These are phyloP conservation scores for Hippophae rhamnoides DNA, from an alignment of 306 rosid species.

Conservation along the genomic window DNA sequence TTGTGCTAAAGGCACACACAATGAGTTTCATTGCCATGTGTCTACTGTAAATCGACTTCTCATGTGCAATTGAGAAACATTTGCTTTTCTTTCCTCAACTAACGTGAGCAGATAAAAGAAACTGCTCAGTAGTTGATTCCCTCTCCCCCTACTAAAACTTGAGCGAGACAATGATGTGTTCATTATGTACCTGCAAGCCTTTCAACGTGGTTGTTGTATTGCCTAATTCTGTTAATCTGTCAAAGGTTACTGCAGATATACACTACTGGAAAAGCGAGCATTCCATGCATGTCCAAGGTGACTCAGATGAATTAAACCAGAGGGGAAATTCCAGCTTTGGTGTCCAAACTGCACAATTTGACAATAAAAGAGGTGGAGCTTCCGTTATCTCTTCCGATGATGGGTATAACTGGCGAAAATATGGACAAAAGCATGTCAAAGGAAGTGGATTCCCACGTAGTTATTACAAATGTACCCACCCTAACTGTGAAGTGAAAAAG, in stretches of 20 bases:
- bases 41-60: constrained; percentile 12
- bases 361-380: constrained; percentile 43
- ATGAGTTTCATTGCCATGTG: constrained; percentile 11
- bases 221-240: constrained; percentile 35
- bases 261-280: constrained; percentile 37
- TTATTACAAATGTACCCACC: constrained; percentile 96
- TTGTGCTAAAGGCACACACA: constrained; percentile 1
- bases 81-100: not conserved
- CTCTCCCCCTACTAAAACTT: too few species aligned
- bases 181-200: not conserved
- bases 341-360: constrained; percentile 48
- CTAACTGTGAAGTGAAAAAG: constrained; percentile 96
- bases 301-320: constrained; percentile 50
- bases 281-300: constrained; percentile 48
- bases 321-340: constrained; percentile 36
- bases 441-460: constrained; percentile 98
- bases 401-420: constrained; percentile 97
- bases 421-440: constrained; percentile 93
- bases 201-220: constrained; percentile 18
- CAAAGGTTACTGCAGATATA: constrained; percentile 69
- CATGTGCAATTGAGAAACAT: not conserved
- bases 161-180: not conserved
- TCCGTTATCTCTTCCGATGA: constrained; percentile 60
- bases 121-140: not conserved
- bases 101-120: not conserved